Conservation (phyloP, 495 filamentous ascomycete genomes). For the Barbatosphaeria neglecta region DNA sequence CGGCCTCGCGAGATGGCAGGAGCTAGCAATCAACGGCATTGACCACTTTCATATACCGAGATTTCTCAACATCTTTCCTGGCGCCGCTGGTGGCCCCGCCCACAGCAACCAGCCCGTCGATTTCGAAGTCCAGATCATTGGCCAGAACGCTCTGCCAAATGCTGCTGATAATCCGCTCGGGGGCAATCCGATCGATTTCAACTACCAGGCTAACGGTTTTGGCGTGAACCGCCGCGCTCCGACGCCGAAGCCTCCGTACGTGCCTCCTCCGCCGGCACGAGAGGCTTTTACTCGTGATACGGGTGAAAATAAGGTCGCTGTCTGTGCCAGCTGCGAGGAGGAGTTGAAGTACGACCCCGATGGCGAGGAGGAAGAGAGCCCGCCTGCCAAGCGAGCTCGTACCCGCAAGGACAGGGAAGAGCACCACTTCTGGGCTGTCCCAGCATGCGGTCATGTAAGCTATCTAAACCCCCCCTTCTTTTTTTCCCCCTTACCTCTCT, state of each 20-base stretch:
- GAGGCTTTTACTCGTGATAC: constrained; percentile 32
- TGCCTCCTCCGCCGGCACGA: constrained; percentile 20
- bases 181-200: constrained; percentile 14
- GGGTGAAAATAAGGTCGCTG: constrained; percentile 22
- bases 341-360: constrained; percentile 35
- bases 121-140: constrained; percentile 8
- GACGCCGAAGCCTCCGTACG: constrained; percentile 16
- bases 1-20: background rate
- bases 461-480: background rate
- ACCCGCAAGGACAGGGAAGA: constrained; percentile 30
- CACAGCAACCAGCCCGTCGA: constrained; percentile 4
- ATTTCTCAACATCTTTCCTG: background rate
- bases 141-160: background rate
- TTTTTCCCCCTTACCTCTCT: background rate
- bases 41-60: background rate
- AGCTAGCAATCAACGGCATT: background rate
- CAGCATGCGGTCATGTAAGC: constrained; percentile 37
- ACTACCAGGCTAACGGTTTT: constrained; percentile 15
- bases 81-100: background rate
- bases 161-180: constrained; percentile 14
- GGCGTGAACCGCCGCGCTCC: constrained; percentile 2
- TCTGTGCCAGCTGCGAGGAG: constrained; percentile 36
- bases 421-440: constrained; percentile 39
- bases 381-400: constrained; percentile 22
- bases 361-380: constrained; percentile 6